Conservation (phyloP, 179 eudicot species). For the Camellia oleifera region DNA sequence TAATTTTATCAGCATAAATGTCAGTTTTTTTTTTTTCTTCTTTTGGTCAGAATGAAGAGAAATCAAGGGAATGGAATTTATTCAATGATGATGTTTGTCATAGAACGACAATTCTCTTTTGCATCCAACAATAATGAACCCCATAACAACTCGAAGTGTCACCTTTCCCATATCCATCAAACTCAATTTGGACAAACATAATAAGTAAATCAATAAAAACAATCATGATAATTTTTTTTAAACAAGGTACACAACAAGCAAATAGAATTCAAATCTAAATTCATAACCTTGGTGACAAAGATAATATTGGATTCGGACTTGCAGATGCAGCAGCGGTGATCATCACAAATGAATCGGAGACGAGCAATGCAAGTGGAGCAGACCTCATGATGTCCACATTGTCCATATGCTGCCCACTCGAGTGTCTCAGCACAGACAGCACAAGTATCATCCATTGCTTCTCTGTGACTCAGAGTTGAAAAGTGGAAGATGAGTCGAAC, state of each 20-base stretch:
- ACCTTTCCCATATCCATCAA: neutral
- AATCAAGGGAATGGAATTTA: neutral
- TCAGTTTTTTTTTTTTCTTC: neutral
- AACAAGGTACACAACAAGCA: neutral
- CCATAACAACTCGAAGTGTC: neutral
- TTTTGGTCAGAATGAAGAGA: neutral
- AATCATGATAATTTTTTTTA: neutral
- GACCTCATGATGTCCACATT: constrained; percentile 84
- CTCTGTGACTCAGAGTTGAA: neutral
- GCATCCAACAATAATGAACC: neutral
- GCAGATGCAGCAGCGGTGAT: constrained; percentile 86
- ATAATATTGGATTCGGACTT: constrained; percentile 55
- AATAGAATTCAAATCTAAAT: neutral
- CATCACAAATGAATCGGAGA: constrained; percentile 87
- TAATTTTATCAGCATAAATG: neutral
- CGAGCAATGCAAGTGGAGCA: constrained; percentile 93
- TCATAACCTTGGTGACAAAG: constrained; percentile 73
- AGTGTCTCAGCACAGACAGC: constrained; percentile 86
- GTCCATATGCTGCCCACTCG: constrained; percentile 95
- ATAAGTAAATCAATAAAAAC: neutral
- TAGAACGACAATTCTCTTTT: neutral
- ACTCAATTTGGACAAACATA: neutral
- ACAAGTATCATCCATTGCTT: constrained; percentile 83
- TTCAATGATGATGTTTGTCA: neutral
- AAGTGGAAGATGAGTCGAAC: neutral